These are phyloP conservation scores for Ganoderma resinaceum DNA, from an alignment of 1,284 basidiomycete genomes.

Conservation along the genomic window DNA sequence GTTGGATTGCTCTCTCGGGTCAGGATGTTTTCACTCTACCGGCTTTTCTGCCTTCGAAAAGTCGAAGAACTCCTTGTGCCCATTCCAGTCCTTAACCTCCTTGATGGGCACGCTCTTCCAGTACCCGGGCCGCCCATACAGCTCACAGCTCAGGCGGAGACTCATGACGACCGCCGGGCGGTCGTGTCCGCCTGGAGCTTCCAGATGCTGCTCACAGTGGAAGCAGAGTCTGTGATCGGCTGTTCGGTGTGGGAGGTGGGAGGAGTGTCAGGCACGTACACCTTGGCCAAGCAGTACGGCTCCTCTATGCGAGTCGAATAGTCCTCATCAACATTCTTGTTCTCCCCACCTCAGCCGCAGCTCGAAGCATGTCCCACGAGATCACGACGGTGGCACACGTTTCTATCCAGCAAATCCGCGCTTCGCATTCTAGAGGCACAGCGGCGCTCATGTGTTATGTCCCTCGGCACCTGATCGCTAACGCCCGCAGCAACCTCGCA, in stretches of 20 bases:
- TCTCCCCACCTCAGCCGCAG: slow-evolving; percentile 73
- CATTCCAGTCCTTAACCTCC: slow-evolving; percentile 52
- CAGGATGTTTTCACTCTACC: slow-evolving; percentile 68
- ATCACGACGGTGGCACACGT: slow-evolving; percentile 51
- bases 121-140: slow-evolving; percentile 55
- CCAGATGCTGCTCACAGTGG: slow-evolving; percentile 52
- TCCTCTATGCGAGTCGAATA: slow-evolving; percentile 76
- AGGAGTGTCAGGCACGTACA: slow-evolving; percentile 49
- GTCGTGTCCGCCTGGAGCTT: slow-evolving; percentile 78
- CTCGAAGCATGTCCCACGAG: slow-evolving; percentile 72
- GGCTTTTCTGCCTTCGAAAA: slow-evolving; percentile 70
- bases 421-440: background rate
- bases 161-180: slow-evolving; percentile 58
- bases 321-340: no score
- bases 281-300: slow-evolving; percentile 77
- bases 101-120: slow-evolving; percentile 63
- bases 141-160: slow-evolving; percentile 44
- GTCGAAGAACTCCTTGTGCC: slow-evolving; percentile 65
- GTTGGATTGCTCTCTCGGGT: slow-evolving; percentile 8
- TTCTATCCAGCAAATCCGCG: background rate
- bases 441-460: no score
- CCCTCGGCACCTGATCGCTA: no score
- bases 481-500: slow-evolving; percentile 51
- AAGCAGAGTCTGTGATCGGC: background rate
- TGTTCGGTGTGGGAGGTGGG: background rate